A percentile compares a stretch with the other conserved stretches of the same genome.
Conservation (phyloP, 495 filamentous ascomycete genomes). For the Hypoxylon lenormandii region DNA sequence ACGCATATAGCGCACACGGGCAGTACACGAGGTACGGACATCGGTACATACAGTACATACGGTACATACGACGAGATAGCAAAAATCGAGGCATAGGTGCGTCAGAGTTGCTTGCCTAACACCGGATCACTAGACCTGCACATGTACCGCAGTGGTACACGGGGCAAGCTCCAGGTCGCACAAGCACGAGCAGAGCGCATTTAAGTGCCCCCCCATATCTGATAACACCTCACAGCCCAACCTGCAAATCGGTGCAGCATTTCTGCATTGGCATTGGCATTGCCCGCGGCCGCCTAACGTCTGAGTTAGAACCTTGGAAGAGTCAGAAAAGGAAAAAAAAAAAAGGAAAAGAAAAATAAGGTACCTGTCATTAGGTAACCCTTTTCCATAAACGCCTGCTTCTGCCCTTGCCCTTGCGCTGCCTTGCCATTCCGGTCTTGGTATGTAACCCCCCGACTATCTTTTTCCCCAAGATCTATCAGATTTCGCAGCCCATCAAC, state of each 20-base stretch:
- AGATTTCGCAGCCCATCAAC: conserved; percentile 40
- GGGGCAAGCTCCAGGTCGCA: conserved; percentile 26
- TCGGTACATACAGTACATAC: too few relatives aligned
- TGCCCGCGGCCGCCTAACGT: conserved; percentile 32
- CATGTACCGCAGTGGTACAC: conserved; percentile 36
- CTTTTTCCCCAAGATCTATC: conserved; percentile 47
- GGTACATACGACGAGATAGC: conserved; percentile 11
- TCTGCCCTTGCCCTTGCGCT: background rate
- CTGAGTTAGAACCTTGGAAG: too few relatives aligned
- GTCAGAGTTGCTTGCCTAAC: conserved; percentile 25
- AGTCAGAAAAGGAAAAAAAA: too few relatives aligned
- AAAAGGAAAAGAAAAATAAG: conserved; percentile 14
- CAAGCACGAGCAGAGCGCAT: conserved; percentile 43
- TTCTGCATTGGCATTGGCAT: too few relatives aligned
- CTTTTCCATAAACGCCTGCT: conserved; percentile 12
- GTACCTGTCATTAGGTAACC: conserved; percentile 2
- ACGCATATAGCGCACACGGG: too few relatives aligned
- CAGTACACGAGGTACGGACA: too few relatives aligned
- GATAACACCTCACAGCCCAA: conserved; percentile 46
- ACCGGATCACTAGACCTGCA: conserved; percentile 20
- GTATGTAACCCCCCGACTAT: conserved; percentile 41
- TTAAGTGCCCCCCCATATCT: conserved; percentile 38
- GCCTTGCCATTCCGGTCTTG: conserved; percentile 28
- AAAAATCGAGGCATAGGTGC: conserved; percentile 7
- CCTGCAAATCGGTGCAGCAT: conserved; percentile 18